These are phyloP conservation scores for Wallacemonas rigidus DNA, from an alignment of 208 protist genomes.

Conservation along the genomic window DNA sequence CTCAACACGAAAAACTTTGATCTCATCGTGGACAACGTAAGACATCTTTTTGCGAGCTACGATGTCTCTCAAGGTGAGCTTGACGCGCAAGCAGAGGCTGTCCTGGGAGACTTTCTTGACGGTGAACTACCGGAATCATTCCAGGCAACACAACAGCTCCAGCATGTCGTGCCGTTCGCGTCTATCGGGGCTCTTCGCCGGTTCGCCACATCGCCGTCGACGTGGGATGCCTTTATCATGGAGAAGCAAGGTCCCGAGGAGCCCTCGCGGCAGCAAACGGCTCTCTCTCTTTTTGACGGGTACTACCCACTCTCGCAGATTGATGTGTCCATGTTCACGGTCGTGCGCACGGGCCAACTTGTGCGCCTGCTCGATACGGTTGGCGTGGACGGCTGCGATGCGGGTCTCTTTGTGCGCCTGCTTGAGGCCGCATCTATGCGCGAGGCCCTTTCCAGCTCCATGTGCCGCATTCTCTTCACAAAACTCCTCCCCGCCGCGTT, in stretches of 20 bases:
- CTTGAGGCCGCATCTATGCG: slow-evolving; percentile 40
- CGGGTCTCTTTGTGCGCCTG: slow-evolving; percentile 40
- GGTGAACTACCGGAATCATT: slow-evolving; percentile 30
- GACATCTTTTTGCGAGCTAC: slow-evolving; percentile 48
- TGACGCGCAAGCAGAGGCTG: slow-evolving; percentile 38
- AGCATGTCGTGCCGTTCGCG: slow-evolving; percentile 69
- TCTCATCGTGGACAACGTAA: slow-evolving; percentile 38
- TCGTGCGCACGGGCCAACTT: slow-evolving; percentile 78
- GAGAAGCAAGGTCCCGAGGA: slow-evolving; percentile 11
- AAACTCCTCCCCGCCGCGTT: slow-evolving; percentile 49
- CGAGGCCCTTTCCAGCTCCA: slow-evolving; percentile 33
- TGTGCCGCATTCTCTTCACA: slow-evolving; percentile 29
- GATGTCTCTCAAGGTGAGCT: slow-evolving; percentile 33
- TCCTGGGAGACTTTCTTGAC: slow-evolving; percentile 39
- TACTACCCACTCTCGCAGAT: slow-evolving; percentile 60
- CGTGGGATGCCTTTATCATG: slow-evolving; percentile 55
- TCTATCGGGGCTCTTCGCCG: slow-evolving; percentile 41
- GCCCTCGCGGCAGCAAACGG: slow-evolving; percentile 19
- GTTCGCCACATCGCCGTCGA: slow-evolving; percentile 30
- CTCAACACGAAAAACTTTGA: slow-evolving; percentile 41
- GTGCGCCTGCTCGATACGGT: slow-evolving; percentile 65
- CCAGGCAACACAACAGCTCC: slow-evolving; percentile 57
- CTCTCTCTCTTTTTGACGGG: slow-evolving; percentile 56
- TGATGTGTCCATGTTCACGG: slow-evolving; percentile 40
- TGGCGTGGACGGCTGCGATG: slow-evolving; percentile 18